These are phyloP conservation scores for Geotrichum citri-aurantii DNA, from an alignment of 1,139 yeast genomes.

Conservation along the genomic window DNA sequence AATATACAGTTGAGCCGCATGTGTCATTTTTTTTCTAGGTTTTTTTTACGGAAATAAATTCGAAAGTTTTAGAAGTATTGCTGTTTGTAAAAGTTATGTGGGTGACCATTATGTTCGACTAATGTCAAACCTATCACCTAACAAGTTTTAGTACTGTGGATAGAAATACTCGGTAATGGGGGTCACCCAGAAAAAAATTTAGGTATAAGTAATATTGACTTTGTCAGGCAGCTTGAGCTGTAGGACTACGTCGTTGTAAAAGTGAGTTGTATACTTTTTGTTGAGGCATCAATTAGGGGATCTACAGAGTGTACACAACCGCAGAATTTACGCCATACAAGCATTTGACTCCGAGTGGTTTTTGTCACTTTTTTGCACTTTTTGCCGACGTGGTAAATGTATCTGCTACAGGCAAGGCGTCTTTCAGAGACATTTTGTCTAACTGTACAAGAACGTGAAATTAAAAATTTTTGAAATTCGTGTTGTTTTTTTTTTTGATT, in stretches of 20 bases:
- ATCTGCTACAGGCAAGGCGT: not conserved
- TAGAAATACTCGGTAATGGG: not conserved
- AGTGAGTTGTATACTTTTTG: not conserved
- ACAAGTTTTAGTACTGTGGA: no score
- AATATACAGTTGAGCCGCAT: not conserved
- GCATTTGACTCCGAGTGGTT: not conserved
- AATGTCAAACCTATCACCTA: no score
- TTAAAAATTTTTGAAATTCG: no score
- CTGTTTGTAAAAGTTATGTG: no score
- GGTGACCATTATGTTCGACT: no score
- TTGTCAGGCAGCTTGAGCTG: not conserved
- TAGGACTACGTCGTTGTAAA: not conserved
- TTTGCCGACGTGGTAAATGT: not conserved
- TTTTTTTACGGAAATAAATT: no score
- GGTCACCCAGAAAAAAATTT: not conserved
- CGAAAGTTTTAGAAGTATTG: no score
- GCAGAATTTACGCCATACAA: not conserved
- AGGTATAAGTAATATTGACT: not conserved
- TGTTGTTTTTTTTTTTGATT: no score
- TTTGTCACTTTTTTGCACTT: not conserved
- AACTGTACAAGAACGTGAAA: no score
- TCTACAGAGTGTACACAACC: not conserved
- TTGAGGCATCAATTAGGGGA: not conserved
- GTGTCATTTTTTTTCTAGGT: not conserved
- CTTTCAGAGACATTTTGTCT: no score